Base-by-base conservation (phyloP, 2,329 filamentous ascomycete species). In the Alternaria brassicicola region DNA sequence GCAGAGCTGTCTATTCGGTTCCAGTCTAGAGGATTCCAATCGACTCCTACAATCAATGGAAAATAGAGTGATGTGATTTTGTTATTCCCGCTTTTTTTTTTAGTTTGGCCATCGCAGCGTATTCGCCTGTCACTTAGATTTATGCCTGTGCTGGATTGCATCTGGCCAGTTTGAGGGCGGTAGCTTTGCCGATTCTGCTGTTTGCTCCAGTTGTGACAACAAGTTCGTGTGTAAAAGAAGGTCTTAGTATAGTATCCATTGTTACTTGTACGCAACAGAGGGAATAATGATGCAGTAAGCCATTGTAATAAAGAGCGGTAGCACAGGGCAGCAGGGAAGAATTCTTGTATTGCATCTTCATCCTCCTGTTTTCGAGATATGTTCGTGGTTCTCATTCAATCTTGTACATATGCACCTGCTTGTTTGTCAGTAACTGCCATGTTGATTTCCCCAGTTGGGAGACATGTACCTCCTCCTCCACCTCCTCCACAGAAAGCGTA, bases 401-500 rank as follows among this genome's bases (percentile, higher is more conserved):
- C 30, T 13, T 26, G 5, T 7, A 26, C n/a, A n/a, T n/a, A n/a
- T n/a, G n/a, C n/a, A n/a, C 69, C 70, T 72, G 31, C 1, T 19
- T 4, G 5, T n/a, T 13, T 2, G 30, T 53, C n/a, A 53, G 50
- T 33, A 15, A 31, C 6, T 26, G 35, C n/a, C 9, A 4, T 13
- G 2, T 17, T 19, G 2, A 3, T 33, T 6, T 6, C 19, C 5
- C 31, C 31, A 35, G 1, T 5, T 5, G 10, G 25, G 21, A 13
- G 13, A 41, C 12, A 53, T 65, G n/a, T 64, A 67, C 69, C 69
- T n/a, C 65, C 65, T 2, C 70, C 70, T 10, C 65, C 65, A 2
- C 70, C 70, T 10, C 70, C 70, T 23, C 71, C 71, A 17, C 71
- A 61, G 26, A 75, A 61, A 2, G 71, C 71, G 63, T 65, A 74